Conservation (phyloP, 371 early-diverging fungal genomes). For the Conidiobolus incongruus region DNA sequence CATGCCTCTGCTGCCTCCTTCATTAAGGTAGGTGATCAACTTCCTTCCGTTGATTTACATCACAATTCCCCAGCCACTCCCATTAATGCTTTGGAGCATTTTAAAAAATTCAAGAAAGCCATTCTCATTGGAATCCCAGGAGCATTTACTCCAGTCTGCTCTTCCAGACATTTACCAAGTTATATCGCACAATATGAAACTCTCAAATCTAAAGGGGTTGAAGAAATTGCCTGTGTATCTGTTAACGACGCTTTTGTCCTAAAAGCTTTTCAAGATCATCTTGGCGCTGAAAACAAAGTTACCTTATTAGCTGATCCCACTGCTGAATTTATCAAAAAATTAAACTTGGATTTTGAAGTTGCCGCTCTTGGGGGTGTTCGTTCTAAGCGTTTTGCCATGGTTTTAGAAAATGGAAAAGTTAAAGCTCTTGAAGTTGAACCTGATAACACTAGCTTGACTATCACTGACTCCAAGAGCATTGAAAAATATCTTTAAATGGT, state of each 20-base stretch:
- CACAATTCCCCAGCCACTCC: conserved; percentile 16
- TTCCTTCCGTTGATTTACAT: conserved; percentile 16
- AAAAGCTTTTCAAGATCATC: conserved; percentile 37
- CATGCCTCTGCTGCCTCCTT: conserved; percentile 4
- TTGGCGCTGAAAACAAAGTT: conserved; percentile 12
- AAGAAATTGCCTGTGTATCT: conserved; percentile 31
- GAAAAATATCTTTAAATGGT: background rate
- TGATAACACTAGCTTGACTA: background rate
- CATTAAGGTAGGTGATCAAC: conserved; percentile 11
- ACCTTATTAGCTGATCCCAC: conserved; percentile 37
- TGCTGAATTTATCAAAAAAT: conserved; percentile 30
- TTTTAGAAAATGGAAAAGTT: conserved; percentile 36
- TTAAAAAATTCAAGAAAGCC: conserved; percentile 17
- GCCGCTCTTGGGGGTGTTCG: conserved; percentile 34
- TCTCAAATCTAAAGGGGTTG: conserved; percentile 33
- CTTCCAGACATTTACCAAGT: conserved; percentile 35
- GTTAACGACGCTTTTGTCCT: conserved; percentile 54
- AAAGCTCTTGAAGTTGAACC: conserved; percentile 37
- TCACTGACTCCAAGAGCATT: background rate
- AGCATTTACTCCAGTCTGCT: conserved; percentile 27
- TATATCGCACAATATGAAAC: conserved; percentile 28
- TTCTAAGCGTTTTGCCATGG: conserved; percentile 39
- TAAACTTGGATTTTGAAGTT: conserved; percentile 38
- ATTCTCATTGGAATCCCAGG: conserved; percentile 31
- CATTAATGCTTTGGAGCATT: conserved; percentile 15